Base-by-base conservation (phyloP, 1,284 basidiomycete genomes). In the Ceratobasidium sp. region DNA sequence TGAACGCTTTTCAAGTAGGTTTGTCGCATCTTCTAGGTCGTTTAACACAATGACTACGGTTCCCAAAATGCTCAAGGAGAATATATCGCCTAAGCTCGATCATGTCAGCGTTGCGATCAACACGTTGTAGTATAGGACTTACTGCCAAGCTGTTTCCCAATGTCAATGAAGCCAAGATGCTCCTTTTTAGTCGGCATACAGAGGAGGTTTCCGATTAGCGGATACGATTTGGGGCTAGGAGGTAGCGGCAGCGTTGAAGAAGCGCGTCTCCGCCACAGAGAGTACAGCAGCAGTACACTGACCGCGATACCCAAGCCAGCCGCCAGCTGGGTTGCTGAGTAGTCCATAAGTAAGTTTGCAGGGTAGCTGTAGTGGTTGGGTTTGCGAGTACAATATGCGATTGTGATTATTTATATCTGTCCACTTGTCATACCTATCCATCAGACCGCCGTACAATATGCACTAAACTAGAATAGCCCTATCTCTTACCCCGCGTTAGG, bases 171-270 rank as follows among this genome's bases (percentile, higher is more conserved):
- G 0, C 33, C 66, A 23, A 52, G 28, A n/a, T 68, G 28, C 42
- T 68, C 66, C 20, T 52, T 1, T 20, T 50, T 33, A 0, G 50
- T 42, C 28, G 66, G 66, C 50, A 68, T 56, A 10, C 33, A 68
- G 3, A 68, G n/a, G 3, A 68, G 28, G 13, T 68, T 26, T 4
- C 66, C 48, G 2, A 68, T 68, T 17, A 68, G 9, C 1, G 66
- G 66, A 56, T 68, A 68, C 4, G 66, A 68, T n/a, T 6, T 68
- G 23, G 66, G 66, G n/a, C 66, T 56, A 9, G 66, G 66, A 23
- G 66, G 66, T 1, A 68, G 20, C 20, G 50, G 38, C 3, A 44
- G 20, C 7, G 20, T 52, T 52, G 50, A 6, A 52, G 50, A 1
- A 4, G n/a, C 3, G n/a, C 1, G 9, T 5, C 20, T 20, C 9